These are phyloP conservation scores for Paramarasmius palmivorus DNA, from an alignment of 1,284 basidiomycete genomes.

Conservation along the genomic window DNA sequence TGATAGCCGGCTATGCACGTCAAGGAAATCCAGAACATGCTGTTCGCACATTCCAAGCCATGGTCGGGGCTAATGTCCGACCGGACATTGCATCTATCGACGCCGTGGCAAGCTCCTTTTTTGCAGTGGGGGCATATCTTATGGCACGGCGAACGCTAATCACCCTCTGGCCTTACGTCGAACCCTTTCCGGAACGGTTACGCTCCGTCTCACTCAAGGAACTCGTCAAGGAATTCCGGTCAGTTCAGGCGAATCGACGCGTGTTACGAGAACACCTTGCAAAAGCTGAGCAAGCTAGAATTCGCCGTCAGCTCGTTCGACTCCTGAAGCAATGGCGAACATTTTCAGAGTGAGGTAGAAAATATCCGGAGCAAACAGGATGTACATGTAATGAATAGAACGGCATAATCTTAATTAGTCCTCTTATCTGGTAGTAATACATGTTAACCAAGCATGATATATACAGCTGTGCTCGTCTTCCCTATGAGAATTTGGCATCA, in stretches of 20 bases:
- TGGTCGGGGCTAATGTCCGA: constrained; percentile 59
- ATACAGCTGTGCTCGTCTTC: not conserved
- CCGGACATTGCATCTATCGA: constrained; percentile 71
- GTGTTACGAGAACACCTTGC: constrained; percentile 21
- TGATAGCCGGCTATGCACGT: constrained; percentile 66
- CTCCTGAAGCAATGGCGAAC: not conserved
- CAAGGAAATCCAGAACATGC: constrained; percentile 55
- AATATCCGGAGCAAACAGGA: not conserved
- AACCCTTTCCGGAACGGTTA: constrained; percentile 55
- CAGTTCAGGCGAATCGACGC: constrained; percentile 28
- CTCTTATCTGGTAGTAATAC: not conserved
- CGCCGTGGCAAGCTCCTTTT: constrained; percentile 67
- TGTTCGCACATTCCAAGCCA: constrained; percentile 54
- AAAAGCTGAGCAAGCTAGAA: constrained; percentile 24
- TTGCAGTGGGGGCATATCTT: constrained; percentile 49
- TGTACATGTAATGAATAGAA: not conserved
- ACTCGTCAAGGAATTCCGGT: constrained; percentile 46
- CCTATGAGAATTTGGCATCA: constrained; percentile 63
- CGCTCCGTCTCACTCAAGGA: constrained; percentile 39
- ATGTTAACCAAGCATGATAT: not conserved
- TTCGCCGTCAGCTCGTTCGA: not conserved
- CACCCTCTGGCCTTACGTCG: constrained; percentile 64
- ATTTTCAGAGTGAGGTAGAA: not conserved
- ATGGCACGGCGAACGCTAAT: constrained; percentile 55
- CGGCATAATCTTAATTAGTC: not conserved